Base-by-base conservation (phyloP, 768 basidiomycete genomes). In the Kwoniella shandongensis region DNA sequence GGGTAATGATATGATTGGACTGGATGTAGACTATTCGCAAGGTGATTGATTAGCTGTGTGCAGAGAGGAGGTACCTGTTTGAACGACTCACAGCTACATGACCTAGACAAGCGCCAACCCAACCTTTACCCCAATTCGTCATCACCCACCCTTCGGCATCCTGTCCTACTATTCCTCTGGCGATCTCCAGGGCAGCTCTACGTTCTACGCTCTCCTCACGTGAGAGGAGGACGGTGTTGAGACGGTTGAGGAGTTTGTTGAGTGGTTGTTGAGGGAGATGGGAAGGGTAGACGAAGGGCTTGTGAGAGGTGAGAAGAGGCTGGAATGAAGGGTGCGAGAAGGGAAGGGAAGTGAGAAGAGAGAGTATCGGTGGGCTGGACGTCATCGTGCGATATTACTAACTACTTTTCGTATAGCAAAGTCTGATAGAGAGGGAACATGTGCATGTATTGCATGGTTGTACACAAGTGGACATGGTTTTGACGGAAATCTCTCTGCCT, bases 91-190 rank as follows among this genome's bases (percentile, higher is more conserved):
- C 60, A 40, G 60, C 46, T 18, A 66, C 12, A 20, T 25, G 25
- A 13, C 39, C 44, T 22, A 66, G 45, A 54, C 48, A 51, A 32
- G 54, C 36, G 1, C 44, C 48, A 1, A 67, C 44, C 72, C 69
- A 71, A 11, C 49, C 57, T 48, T 67, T 70, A 3, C 69, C 72
- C 44, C 51, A 71, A 15, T 40, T 54, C 12, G 44, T 57, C 45
- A 71, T n/a, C n/a, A 69, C 59, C 49, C 54, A 65, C 23, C 71
- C 71, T 41, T 70, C 72, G 17, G 48, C 49, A 45, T 70, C 72
- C 61, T 62, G 53, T 29, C 36, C 17, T 0, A 73, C 49, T 0
- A 71, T 44, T 39, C 54, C 63, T 5, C 27, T 36, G 0, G 65
- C 69, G 12, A 67, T 51, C 10, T 25, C 42, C 40, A 50, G 61